Percentiles rank a stretch among this genome's conserved stretches.
phyloP scores from a whole-genome alignment of 1,284 basidiomycete genomes.

The Irpex sp. region DNA sequence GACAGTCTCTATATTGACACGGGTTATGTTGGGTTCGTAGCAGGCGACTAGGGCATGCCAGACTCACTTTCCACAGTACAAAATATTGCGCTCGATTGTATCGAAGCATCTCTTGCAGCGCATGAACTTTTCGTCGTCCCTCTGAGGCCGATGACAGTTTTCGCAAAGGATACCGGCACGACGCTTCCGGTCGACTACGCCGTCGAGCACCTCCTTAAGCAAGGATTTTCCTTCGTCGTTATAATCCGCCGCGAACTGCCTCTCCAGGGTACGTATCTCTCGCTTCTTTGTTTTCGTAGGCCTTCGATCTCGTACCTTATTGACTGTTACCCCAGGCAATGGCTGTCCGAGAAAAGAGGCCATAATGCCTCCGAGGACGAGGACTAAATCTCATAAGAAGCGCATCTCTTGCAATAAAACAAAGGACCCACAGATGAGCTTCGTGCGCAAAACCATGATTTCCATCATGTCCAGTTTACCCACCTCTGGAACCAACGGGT shows the following conservation, averaged over 20 bases:
- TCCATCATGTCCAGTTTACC: too few relatives aligned
- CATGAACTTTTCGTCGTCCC: background rate
- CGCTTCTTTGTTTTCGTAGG: background rate
- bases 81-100: background rate
- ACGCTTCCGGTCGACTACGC: background rate
- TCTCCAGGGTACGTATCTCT: background rate
- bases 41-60: background rate
- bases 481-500: too few relatives aligned
- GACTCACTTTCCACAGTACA: background rate
- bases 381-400: background rate
- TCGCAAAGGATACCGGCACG: background rate
- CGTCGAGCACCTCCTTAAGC: background rate
- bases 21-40: too few relatives aligned
- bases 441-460: too few relatives aligned
- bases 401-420: too few relatives aligned
- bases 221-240: background rate
- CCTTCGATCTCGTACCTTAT: background rate
- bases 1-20: background rate
- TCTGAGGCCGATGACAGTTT: background rate
- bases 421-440: too few relatives aligned
- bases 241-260: background rate
- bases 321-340: background rate
- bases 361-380: background rate
- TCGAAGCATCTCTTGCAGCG: background rate
- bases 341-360: background rate